Conservation (phyloP, 176 grass and related monocot species). For the Stipa capillata region DNA sequence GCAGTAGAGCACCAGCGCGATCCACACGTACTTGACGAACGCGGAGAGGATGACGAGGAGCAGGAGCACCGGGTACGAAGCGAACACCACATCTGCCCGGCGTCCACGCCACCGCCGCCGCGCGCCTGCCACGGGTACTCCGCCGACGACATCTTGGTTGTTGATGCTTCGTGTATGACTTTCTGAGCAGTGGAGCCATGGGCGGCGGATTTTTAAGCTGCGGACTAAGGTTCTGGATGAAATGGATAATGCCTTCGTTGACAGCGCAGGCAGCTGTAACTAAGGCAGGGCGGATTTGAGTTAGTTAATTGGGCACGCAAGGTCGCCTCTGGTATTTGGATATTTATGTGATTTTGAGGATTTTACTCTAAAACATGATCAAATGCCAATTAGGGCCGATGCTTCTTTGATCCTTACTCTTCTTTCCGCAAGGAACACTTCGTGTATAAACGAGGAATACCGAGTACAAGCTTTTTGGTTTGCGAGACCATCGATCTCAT, state of each 20-base stretch:
- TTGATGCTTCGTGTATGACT: neutral
- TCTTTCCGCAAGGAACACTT: neutral
- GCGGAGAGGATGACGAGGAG: slow-evolving; percentile 35
- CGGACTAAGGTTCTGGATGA: neutral
- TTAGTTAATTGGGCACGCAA: neutral
- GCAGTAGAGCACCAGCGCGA: slow-evolving; percentile 31
- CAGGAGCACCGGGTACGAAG: slow-evolving; percentile 32
- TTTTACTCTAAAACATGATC: no score
- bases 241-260: slow-evolving; percentile 2
- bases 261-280: slow-evolving; percentile 14
- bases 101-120: neutral
- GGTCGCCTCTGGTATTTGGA: neutral
- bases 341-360: neutral
- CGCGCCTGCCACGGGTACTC: neutral
- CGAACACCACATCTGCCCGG: slow-evolving; percentile 14
- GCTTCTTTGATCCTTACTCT: no score
- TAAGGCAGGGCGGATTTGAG: slow-evolving; percentile 15
- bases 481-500: neutral
- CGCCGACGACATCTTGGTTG: neutral
- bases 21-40: slow-evolving; percentile 36
- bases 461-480: no score
- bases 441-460: neutral
- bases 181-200: neutral
- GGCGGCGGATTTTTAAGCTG: neutral
- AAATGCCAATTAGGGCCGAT: neutral